Evolutionary conservation across 257 asterid genomes (phyloP).

Genomic region (Haberlea rhodopensis): DNA sequence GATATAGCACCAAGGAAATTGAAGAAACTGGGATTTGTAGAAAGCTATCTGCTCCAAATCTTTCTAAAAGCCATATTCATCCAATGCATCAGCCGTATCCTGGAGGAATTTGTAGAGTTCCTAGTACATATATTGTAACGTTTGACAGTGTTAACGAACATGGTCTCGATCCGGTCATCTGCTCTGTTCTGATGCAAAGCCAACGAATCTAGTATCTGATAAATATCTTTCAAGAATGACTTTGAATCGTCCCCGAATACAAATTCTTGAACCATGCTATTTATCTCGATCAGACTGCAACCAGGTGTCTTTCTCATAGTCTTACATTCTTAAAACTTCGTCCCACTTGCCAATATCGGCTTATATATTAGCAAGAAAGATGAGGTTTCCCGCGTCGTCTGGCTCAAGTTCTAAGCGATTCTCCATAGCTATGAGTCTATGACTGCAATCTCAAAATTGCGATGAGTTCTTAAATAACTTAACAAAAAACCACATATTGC

Average conservation of each 20-base stretch:
- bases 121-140: too few species aligned
- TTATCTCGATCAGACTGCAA: constrained; percentile 62
- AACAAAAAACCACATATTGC: constrained; percentile 80
- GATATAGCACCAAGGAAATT: not conserved
- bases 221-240: constrained; percentile 43
- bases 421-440: constrained; percentile 61
- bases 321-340: constrained; percentile 54
- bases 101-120: too few species aligned
- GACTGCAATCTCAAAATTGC: constrained; percentile 58
- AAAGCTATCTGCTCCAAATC: too few species aligned
- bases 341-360: constrained; percentile 82
- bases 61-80: too few species aligned
- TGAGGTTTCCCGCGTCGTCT: constrained; percentile 61
- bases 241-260: constrained; percentile 57
- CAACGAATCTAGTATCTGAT: constrained; percentile 37
- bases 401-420: constrained; percentile 59
- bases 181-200: constrained; percentile 41
- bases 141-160: too few species aligned
- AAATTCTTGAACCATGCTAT: constrained; percentile 58
- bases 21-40: not conserved
- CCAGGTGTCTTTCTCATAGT: constrained; percentile 65
- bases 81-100: too few species aligned
- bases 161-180: constrained; percentile 25
- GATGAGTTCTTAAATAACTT: constrained; percentile 61
- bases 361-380: constrained; percentile 64